Base-by-base conservation (phyloP, 139 green algal species). In the Chlamydomonas schloesseri region DNA sequence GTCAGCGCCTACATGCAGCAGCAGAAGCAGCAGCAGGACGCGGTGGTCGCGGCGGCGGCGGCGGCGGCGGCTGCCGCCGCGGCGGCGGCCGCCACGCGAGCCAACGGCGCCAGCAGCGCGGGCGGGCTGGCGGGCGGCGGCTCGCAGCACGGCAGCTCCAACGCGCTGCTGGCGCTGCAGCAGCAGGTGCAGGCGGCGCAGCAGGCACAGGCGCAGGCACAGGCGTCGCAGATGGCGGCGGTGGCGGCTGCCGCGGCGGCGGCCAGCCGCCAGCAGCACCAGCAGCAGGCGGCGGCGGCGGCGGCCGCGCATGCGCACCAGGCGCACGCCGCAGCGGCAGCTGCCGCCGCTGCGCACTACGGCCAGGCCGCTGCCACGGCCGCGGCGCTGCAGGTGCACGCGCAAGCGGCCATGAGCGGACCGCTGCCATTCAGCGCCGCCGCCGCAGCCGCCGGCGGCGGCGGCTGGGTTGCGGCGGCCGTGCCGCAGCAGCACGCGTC, bases 11-110 rank as follows among this genome's bases (percentile, higher is more conserved):
- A 78, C 9, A 6, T 69, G 68, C 68, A 78, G 31, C 78, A 84
- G 68, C 69, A 87, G 55, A 31, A 87, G 55, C 81, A 87, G 81
- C 50, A 79, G 34, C 33, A 78, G 11, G 80, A 36, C 3, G 81
- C 33, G 6, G 53, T 33, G 0, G 34, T 53, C 24, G 24, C 50
- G 0, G 80, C 50, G 9, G 53, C 68, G 4, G 76, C 76, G 1
- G 75, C 75, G 0, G 77, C 77, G 6, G 79, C 79, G 14, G 78
- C 64, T 10, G 79, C 67, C 2, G 81, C 81, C 1, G 81, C 53
- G 2, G 81, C 81, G 21, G 81, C 79, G 62, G 62, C 42, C 15
- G 76, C 37, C 1, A 36, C 36, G 31, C 36, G 70, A 2, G 42
- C 28, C 60, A 11, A n/a, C 60, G 24, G 23, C 24, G n/a, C 15